A percentile compares a stretch with the other conserved stretches of the same genome.
These are phyloP conservation scores for Botrytis cinerea DNA, from an alignment of 2,329 filamentous ascomycete genomes.

Conservation along the genomic window DNA sequence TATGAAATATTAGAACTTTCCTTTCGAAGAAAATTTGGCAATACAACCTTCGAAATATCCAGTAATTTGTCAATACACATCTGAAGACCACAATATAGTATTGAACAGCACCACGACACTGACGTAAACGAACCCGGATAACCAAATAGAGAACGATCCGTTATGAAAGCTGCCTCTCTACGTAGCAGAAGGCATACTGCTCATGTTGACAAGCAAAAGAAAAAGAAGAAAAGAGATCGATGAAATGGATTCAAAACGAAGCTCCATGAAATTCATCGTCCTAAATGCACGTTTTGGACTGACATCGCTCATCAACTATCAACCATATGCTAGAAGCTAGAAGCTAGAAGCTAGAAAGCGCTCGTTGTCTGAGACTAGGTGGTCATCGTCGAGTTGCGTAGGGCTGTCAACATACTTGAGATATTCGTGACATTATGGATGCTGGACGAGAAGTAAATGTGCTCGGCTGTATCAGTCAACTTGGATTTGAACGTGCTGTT, in stretches of 20 bases:
- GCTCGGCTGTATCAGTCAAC: neutral
- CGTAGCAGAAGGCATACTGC: neutral
- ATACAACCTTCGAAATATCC: neutral
- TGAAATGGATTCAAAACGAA: neutral
- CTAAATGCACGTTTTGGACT: neutral
- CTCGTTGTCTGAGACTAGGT: neutral
- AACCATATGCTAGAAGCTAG: neutral
- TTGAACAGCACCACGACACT: neutral
- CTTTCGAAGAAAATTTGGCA: neutral
- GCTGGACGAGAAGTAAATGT: neutral
- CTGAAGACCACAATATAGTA: neutral
- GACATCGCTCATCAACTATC: neutral
- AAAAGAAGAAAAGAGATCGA: neutral
- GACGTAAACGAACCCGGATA: neutral
- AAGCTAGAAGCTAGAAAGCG: neutral
- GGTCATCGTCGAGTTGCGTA: neutral
- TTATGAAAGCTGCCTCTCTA: neutral
- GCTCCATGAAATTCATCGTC: neutral
- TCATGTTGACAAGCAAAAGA: neutral
- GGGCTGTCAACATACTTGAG: neutral
- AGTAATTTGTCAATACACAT: accelerated
- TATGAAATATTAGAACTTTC: neutral
- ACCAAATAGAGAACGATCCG: neutral
- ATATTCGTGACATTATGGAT: neutral
- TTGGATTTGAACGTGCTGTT: neutral